These are phyloP conservation scores for Fusarium guadeloupense DNA, from an alignment of 2,329 filamentous ascomycete genomes.

Conservation along the genomic window DNA sequence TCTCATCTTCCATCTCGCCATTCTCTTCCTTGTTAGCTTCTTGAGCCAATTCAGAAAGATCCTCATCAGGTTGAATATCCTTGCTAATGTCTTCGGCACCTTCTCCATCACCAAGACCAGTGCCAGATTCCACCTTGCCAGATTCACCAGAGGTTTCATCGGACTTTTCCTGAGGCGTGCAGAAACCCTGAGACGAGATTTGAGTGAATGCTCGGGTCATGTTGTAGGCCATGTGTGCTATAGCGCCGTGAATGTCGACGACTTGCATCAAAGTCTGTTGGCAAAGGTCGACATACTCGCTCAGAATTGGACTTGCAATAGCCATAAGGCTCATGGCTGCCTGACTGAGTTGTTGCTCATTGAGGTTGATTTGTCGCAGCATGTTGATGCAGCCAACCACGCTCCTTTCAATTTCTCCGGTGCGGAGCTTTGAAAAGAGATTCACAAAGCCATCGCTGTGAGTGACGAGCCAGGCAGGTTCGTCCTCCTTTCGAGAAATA, in stretches of 20 bases:
- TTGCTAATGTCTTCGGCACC: constrained; percentile 98
- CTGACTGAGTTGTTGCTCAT: constrained; percentile 38
- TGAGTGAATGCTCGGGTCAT: constrained; percentile 81
- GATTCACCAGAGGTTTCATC: constrained; percentile 74
- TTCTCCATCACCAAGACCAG: constrained; percentile 92
- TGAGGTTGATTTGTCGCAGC: constrained; percentile 47
- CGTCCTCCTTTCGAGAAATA: constrained; percentile 48
- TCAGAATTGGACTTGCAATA: constrained; percentile 70
- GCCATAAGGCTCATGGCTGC: constrained; percentile 47
- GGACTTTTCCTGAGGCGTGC: constrained; percentile 83
- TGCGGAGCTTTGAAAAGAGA: constrained; percentile 67
- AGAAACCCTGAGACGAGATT: constrained; percentile 87
- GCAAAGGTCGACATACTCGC: constrained; percentile 74
- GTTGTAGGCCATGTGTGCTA: constrained; percentile 77
- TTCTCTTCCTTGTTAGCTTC: constrained; percentile 75
- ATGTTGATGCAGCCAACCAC: constrained; percentile 52
- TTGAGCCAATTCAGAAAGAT: constrained; percentile 89
- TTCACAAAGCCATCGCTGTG: constrained; percentile 61
- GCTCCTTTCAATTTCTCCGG: constrained; percentile 61
- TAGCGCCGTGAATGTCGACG: constrained; percentile 72
- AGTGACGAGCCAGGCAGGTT: constrained; percentile 49
- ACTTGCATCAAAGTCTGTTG: constrained; percentile 67
- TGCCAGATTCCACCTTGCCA: constrained; percentile 88
- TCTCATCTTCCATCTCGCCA: constrained; percentile 77
- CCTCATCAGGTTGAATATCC: constrained; percentile 92